Conservation (phyloP, 73 alveolate species). For the Loxodes magnus region DNA sequence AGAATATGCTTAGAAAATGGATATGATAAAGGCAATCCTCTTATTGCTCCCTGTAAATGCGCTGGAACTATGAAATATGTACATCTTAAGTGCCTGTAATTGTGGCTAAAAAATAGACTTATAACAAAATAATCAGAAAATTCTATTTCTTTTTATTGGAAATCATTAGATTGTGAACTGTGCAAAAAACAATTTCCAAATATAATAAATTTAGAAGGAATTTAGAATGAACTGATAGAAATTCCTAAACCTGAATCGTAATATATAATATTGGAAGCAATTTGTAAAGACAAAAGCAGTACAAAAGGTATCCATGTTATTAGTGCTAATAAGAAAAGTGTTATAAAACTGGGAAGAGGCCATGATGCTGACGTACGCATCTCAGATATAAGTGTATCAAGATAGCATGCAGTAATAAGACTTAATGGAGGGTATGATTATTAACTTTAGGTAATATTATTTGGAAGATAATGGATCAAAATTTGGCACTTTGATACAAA, state of each 20-base stretch:
- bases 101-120: slow-evolving; percentile 66
- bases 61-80: slow-evolving; percentile 75
- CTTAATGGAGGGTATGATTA: too few species aligned
- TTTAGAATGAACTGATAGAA: neutral
- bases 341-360: slow-evolving; percentile 64
- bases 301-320: slow-evolving; percentile 8
- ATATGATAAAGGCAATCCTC: slow-evolving; percentile 39
- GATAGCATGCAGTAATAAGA: slow-evolving; percentile 87
- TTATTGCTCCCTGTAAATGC: slow-evolving; percentile 73
- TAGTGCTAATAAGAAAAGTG: neutral
- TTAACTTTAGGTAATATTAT: neutral
- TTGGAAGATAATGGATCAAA: slow-evolving; percentile 13
- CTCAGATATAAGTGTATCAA: slow-evolving; percentile 68
- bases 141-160: slow-evolving; percentile 38
- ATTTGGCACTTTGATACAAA: slow-evolving; percentile 18
- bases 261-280: slow-evolving; percentile 1
- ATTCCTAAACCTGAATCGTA: slow-evolving; percentile 14
- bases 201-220: slow-evolving; percentile 5
- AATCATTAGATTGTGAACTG: slow-evolving; percentile 78
- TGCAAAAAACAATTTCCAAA: slow-evolving; percentile 73
- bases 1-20: slow-evolving; percentile 22
- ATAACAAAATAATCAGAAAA: slow-evolving; percentile 29
- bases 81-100: slow-evolving; percentile 62
- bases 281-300: slow-evolving; percentile 9
- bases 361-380: slow-evolving; percentile 62